Conservation (phyloP, 1,139 yeast species). For the Blastobotrys aristatus region DNA sequence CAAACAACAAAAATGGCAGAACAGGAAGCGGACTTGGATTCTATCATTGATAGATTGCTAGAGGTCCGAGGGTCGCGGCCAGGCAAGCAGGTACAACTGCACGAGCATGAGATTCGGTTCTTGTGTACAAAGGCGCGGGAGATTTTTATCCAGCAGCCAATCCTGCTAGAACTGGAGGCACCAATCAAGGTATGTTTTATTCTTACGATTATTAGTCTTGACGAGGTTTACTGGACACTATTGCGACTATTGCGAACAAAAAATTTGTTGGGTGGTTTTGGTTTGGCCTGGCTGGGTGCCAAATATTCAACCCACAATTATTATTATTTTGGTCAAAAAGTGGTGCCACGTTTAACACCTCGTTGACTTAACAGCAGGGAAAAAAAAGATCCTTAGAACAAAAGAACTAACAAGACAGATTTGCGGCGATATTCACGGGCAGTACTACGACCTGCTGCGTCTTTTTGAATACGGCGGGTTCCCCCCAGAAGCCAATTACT, state of each 20-base stretch:
- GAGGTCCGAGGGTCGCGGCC: slow-evolving; percentile 99
- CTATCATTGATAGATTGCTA: slow-evolving; percentile 91
- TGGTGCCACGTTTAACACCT: neutral
- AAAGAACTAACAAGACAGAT: slow-evolving; percentile 32
- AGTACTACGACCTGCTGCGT: slow-evolving; percentile 90
- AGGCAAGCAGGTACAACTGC: slow-evolving; percentile 90
- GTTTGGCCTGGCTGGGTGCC: too few species aligned
- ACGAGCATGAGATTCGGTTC: slow-evolving; percentile 90
- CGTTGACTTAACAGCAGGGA: neutral
- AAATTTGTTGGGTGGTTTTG: too few species aligned
- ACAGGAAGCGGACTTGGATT: slow-evolving; percentile 89
- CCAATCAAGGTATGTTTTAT: slow-evolving; percentile 75
- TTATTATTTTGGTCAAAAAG: too few species aligned
- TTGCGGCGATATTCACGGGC: slow-evolving; percentile 97
- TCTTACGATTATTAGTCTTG: neutral
- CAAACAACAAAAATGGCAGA: slow-evolving; percentile 11
- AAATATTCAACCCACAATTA: too few species aligned
- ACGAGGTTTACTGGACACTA: too few species aligned
- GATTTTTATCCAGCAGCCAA: slow-evolving; percentile 96
- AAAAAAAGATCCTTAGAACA: neutral
- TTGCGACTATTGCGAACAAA: too few species aligned
- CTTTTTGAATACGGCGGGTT: slow-evolving; percentile 97
- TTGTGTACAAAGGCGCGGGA: slow-evolving; percentile 97
- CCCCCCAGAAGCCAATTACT: slow-evolving; percentile 66
- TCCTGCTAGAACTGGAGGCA: slow-evolving; percentile 89